Evolutionary conservation across 441 rosid species (phyloP).

Genomic region (Erodium texanum): DNA sequence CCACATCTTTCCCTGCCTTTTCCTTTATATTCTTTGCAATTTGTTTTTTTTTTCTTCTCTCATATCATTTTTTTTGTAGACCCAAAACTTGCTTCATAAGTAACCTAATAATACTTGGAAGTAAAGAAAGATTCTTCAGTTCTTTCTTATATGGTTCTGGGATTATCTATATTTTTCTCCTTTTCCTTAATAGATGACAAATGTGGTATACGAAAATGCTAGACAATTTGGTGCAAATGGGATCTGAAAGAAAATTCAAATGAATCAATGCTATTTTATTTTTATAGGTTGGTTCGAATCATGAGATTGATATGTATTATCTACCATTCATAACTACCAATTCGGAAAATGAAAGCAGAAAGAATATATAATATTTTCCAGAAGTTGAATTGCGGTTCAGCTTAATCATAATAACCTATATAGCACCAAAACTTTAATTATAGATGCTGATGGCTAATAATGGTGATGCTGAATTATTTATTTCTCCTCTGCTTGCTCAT

Average conservation of each 20-base stretch:
- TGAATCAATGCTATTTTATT: constrained; percentile 10
- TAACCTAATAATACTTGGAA: constrained; percentile 18
- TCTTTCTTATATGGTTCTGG: constrained; percentile 14
- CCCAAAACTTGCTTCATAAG: constrained; percentile 23
- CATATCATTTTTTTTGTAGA: neutral
- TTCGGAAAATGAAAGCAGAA: neutral
- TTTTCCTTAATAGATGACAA: constrained; percentile 7
- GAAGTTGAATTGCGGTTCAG: constrained; percentile 34
- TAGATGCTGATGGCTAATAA: constrained; percentile 32
- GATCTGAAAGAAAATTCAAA: constrained; percentile 20
- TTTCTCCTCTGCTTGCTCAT: too few species aligned
- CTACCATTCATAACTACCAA: constrained; percentile 57
- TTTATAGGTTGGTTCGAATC: constrained; percentile 17
- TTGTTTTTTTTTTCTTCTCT: neutral
- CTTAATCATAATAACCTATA: constrained; percentile 38
- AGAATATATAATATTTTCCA: neutral
- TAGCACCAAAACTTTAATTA: constrained; percentile 56
- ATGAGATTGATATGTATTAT: constrained; percentile 41
- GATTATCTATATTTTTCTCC: constrained; percentile 12
- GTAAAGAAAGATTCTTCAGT: constrained; percentile 7
- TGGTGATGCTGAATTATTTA: constrained; percentile 14
- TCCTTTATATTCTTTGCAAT: neutral
- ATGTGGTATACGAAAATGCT: neutral
- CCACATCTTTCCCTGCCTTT: constrained; percentile 13
- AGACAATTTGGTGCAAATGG: constrained; percentile 16